A percentile compares a stretch with the other conserved stretches of the same genome.
Evolutionary conservation across 2,329 filamentous ascomycete genomes (phyloP).

Genomic region (Monosporascus sp.): DNA sequence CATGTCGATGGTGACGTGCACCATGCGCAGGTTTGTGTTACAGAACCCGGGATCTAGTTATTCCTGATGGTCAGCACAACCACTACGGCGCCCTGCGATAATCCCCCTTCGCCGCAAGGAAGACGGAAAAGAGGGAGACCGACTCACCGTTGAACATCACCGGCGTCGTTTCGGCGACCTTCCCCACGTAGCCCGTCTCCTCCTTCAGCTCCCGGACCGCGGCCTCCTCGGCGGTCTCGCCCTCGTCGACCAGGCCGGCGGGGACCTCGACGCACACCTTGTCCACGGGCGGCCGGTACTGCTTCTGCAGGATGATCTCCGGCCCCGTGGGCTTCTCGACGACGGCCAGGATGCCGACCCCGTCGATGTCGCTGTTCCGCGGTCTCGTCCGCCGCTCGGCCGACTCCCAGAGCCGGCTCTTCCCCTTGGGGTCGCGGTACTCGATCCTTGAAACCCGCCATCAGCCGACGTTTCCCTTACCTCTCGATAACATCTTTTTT

Average conservation of each 20-base stretch:
- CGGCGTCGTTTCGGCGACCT: constrained; percentile 39
- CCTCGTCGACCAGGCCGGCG: constrained; percentile 58
- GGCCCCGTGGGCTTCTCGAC: constrained; percentile 50
- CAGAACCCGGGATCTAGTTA: constrained; percentile 55
- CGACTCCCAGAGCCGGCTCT: constrained; percentile 63
- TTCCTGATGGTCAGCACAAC: constrained; percentile 7
- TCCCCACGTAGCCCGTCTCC: constrained; percentile 61
- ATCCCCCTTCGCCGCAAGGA: background rate
- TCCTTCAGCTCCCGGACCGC: constrained; percentile 61
- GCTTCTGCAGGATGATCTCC: constrained; percentile 60
- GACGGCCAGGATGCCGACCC: constrained; percentile 68
- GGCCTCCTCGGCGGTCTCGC: constrained; percentile 55
- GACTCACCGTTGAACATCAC: constrained; percentile 28
- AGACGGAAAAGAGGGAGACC: background rate
- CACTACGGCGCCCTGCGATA: background rate
- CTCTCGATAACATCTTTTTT: too few species aligned
- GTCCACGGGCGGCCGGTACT: constrained; percentile 59
- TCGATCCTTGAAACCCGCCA: constrained; percentile 39
- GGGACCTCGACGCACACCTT: constrained; percentile 59
- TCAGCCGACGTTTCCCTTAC: background rate
- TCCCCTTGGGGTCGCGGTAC: constrained; percentile 59
- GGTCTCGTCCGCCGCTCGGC: constrained; percentile 67
- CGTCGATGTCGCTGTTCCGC: constrained; percentile 57
- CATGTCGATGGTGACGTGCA: constrained; percentile 71
- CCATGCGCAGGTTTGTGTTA: constrained; percentile 63